phyloP scores from a whole-genome alignment of 2,329 filamentous ascomycete species.

The Nigrograna mackinnonii region DNA sequence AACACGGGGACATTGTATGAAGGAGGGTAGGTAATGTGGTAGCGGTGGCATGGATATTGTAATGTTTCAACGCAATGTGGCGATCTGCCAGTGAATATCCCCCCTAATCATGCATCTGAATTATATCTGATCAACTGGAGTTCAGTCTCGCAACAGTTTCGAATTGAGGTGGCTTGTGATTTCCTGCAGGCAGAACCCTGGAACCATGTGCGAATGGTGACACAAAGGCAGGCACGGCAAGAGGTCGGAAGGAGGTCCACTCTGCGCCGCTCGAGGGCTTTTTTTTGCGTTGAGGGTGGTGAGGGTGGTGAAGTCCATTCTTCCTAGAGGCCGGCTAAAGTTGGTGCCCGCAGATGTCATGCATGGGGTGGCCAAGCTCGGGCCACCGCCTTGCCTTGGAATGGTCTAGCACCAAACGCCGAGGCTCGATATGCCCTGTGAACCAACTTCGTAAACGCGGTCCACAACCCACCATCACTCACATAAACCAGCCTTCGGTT shows the following conservation, averaged over 20 bases:
- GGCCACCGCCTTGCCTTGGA: neutral
- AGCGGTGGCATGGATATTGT: neutral
- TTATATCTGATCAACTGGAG: constrained; percentile 1
- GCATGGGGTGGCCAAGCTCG: neutral
- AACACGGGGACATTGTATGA: constrained; percentile 13
- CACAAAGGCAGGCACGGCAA: constrained; percentile 6
- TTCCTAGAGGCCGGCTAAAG: constrained; percentile 12
- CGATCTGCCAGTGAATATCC: neutral
- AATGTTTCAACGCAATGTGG: constrained; percentile 1
- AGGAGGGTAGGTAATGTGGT: constrained; percentile 1
- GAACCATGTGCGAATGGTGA: constrained; percentile 10
- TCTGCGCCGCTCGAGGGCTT: neutral
- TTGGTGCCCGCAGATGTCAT: constrained; percentile 5
- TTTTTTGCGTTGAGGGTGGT: neutral
- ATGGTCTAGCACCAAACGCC: constrained; percentile 3
- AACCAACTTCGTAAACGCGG: constrained; percentile 8
- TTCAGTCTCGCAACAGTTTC: constrained; percentile 4
- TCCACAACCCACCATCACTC: constrained; percentile 8
- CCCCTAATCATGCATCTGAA: neutral
- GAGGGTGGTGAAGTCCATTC: constrained; percentile 1
- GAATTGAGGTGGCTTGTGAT: constrained; percentile 10
- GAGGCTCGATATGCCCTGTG: neutral
- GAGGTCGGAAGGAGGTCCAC: no score
- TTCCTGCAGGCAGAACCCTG: constrained; percentile 2
- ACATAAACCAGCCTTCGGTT: constrained; percentile 4